These are phyloP conservation scores for Aristolochia fimbriata DNA, from an alignment of 164 flowering plant genomes.

Conservation along the genomic window DNA sequence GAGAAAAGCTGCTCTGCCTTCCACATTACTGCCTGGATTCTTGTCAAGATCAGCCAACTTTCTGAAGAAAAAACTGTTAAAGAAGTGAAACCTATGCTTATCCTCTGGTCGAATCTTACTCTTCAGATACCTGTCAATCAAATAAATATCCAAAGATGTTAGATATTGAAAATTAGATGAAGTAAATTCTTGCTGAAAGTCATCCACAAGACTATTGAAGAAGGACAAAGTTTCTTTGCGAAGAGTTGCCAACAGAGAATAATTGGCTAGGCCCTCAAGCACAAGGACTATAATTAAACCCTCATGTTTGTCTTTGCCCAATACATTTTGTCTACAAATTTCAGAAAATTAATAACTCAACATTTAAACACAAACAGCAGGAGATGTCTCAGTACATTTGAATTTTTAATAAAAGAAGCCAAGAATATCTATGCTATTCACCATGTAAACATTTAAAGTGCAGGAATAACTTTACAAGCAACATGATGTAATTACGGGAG, in stretches of 20 bases:
- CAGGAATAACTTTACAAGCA: background rate
- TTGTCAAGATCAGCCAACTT: constrained; percentile 88
- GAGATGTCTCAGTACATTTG: no score
- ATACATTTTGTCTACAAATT: no score
- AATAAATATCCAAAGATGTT: background rate
- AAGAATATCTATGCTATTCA: no score
- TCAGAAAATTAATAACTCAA: no score
- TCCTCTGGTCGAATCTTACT: constrained; percentile 45
- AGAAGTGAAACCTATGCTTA: constrained; percentile 58
- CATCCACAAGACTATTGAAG: background rate
- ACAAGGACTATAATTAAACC: no score
- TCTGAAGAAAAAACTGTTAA: constrained; percentile 92
- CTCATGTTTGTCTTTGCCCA: no score
- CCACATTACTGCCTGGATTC: constrained; percentile 61
- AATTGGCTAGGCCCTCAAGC: no score
- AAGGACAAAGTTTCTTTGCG: no score
- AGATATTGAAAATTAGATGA: background rate
- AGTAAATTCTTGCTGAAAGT: background rate
- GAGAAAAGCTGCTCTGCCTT: constrained; percentile 82
- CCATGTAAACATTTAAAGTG: no score
- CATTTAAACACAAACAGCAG: no score
- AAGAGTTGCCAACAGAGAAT: no score
- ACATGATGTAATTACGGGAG: background rate
- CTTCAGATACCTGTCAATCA: constrained; percentile 61
- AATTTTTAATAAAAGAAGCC: no score